phyloP scores from a whole-genome alignment of 257 asterid species.

The Fraxinus anomala region DNA sequence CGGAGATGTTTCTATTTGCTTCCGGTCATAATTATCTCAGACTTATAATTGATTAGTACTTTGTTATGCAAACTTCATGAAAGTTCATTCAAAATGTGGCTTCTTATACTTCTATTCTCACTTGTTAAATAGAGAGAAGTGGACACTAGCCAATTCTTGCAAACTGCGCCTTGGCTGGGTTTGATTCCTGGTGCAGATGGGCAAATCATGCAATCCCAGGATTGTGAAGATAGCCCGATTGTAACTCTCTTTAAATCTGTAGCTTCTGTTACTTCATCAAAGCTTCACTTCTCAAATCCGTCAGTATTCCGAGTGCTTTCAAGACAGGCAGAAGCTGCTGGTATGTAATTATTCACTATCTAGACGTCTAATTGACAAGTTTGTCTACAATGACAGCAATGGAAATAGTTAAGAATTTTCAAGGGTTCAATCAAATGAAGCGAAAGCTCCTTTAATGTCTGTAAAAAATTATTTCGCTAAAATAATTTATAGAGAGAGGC shows the following conservation, averaged over 20 bases:
- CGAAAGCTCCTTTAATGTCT: neutral
- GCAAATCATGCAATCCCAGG: constrained; percentile 72
- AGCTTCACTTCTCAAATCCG: constrained; percentile 64
- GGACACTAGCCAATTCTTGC: constrained; percentile 97
- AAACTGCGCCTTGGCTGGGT: constrained; percentile 98
- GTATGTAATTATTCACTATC: constrained; percentile 40
- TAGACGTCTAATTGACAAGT: constrained; percentile 3
- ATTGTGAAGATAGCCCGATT: constrained; percentile 82
- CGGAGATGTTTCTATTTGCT: neutral
- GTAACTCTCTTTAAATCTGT: constrained; percentile 80
- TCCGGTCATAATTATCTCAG: neutral
- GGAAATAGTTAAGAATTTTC: neutral
- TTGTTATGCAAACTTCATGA: neutral
- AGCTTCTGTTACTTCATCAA: constrained; percentile 63
- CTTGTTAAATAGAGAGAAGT: constrained; percentile 69
- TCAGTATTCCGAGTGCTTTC: constrained; percentile 72
- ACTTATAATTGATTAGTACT: neutral
- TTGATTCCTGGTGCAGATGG: constrained; percentile 90
- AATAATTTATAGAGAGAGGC: neutral
- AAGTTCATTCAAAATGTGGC: constrained; percentile 7
- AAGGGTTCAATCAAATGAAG: neutral
- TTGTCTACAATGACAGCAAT: too few species aligned
- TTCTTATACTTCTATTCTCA: constrained; percentile 23
- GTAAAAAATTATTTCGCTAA: neutral
- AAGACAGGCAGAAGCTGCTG: constrained; percentile 99